Evolutionary conservation across 768 basidiomycete species (phyloP).

Genomic region (Phaeolepiota aurea): DNA sequence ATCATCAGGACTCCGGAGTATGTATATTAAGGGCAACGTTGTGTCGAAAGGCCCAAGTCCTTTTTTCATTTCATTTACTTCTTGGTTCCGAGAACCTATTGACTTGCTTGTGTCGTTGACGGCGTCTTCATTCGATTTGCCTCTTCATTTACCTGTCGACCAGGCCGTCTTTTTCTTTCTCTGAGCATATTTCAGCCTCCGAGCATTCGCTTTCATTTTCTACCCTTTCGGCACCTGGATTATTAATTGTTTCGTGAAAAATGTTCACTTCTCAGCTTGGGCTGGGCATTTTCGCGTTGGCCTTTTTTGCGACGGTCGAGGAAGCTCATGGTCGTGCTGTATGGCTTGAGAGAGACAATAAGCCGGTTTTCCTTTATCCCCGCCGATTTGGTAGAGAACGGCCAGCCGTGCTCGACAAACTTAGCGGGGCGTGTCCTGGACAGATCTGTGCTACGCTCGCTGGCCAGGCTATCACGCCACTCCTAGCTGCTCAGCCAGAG

Average conservation of each 20-base stretch:
- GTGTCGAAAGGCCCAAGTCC: too few relatives aligned
- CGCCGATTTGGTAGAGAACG: conserved; percentile 47
- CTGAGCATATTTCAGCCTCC: conserved; percentile 3
- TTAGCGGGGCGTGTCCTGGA: conserved; percentile 38
- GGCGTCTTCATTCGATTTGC: conserved; percentile 23
- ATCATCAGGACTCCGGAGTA: too few relatives aligned
- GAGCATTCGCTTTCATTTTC: conserved; percentile 7
- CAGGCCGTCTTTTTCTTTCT: conserved; percentile 30
- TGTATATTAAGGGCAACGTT: too few relatives aligned
- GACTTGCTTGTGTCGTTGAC: conserved; percentile 33
- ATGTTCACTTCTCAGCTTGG: conserved; percentile 21
- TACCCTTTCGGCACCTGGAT: conserved; percentile 4
- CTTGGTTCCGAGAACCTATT: conserved; percentile 21
- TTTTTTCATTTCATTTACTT: too few relatives aligned
- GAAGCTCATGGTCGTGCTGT: conserved; percentile 28
- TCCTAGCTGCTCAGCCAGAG: conserved; percentile 42
- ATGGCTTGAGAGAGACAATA: conserved; percentile 41
- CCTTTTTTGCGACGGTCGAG: conserved; percentile 19
- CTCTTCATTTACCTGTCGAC: conserved; percentile 27
- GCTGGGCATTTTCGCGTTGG: conserved; percentile 15
- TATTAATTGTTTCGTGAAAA: conserved; percentile 5
- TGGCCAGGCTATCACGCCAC: conserved; percentile 40
- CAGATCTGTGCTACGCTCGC: conserved; percentile 40
- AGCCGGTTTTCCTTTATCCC: conserved; percentile 37
- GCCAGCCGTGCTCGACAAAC: conserved; percentile 34